phyloP scores from a whole-genome alignment of 371 early-diverging fungal genomes.

The Mucor mucedo region DNA sequence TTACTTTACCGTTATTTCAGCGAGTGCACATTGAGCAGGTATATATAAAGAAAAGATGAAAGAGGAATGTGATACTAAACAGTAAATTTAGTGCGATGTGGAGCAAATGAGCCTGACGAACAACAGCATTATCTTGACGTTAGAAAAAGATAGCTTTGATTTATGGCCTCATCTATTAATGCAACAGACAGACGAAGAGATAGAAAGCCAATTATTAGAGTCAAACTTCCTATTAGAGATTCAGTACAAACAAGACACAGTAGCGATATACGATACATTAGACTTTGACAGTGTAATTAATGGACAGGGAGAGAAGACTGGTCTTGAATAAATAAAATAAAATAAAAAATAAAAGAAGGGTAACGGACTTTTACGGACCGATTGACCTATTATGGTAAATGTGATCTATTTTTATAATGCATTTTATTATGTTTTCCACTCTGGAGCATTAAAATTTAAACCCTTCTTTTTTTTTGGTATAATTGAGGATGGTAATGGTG shows the following conservation, averaged over 20 bases:
- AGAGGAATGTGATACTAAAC: background rate
- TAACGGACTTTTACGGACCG: conserved; percentile 28
- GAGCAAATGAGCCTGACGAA: conserved; percentile 9
- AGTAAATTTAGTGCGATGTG: conserved; percentile 8
- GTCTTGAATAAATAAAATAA: conserved; percentile 18
- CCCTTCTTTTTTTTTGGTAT: conserved; percentile 29
- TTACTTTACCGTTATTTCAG: conserved; percentile 18
- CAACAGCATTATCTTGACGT: conserved; percentile 7
- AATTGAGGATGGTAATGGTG: conserved; percentile 6
- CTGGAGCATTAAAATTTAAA: conserved; percentile 47
- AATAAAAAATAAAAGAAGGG: background rate
- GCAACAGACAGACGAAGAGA: conserved; percentile 20
- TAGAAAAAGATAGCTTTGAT: conserved; percentile 16
- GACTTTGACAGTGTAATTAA: conserved; percentile 30
- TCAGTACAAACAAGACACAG: background rate
- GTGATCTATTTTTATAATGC: background rate
- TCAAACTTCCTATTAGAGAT: conserved; percentile 1
- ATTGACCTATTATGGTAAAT: conserved; percentile 7
- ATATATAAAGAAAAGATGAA: background rate
- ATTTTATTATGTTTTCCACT: conserved; percentile 25
- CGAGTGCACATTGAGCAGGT: conserved; percentile 10
- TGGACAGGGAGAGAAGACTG: conserved; percentile 31
- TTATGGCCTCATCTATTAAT: conserved; percentile 25
- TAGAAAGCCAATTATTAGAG: conserved; percentile 6
- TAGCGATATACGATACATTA: conserved; percentile 14